A percentile compares a stretch with the other conserved stretches of the same genome.
These are phyloP conservation scores for Exobasidium rhododendri DNA, from an alignment of 1,284 basidiomycete species.

Conservation along the genomic window DNA sequence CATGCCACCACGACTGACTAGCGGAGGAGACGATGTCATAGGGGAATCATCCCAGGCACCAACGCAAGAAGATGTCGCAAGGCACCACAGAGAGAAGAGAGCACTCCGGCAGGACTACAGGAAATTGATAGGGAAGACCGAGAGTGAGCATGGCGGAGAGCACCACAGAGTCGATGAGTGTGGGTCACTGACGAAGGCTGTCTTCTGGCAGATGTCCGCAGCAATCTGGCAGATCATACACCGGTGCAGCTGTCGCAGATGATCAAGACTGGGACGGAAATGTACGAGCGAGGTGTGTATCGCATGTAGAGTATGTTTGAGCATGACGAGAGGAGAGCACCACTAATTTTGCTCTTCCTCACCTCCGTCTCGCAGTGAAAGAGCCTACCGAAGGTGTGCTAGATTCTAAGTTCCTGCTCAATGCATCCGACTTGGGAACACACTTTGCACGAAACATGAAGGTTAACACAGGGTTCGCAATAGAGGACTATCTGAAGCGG, in stretches of 20 bases:
- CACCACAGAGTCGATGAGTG: too few species aligned
- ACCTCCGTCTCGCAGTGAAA: conserved; percentile 23
- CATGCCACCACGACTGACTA: too few species aligned
- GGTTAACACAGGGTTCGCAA: conserved; percentile 44
- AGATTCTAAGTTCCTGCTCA: conserved; percentile 42
- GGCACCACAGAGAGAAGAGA: neutral
- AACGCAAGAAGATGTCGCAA: neutral
- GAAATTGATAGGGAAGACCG: neutral
- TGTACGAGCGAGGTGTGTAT: neutral
- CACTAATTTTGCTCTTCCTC: neutral
- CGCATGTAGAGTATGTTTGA: neutral
- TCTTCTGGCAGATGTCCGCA: neutral
- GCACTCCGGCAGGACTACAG: neutral
- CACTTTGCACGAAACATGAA: conserved; percentile 47
- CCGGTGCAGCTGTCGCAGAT: neutral
- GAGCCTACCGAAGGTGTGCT: conserved; percentile 35
- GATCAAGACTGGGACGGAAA: neutral
- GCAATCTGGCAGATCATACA: neutral
- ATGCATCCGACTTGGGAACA: conserved; percentile 43
- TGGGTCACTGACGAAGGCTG: too few species aligned
- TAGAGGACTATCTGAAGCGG: conserved; percentile 40
- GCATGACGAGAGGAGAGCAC: neutral
- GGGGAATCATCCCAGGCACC: too few species aligned
- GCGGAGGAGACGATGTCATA: too few species aligned
- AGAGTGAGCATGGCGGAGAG: too few species aligned